Percentiles rank a stretch among this genome's conserved stretches.
Conservation (phyloP, 2,329 filamentous ascomycete genomes). For the Cladosporium sp. region DNA sequence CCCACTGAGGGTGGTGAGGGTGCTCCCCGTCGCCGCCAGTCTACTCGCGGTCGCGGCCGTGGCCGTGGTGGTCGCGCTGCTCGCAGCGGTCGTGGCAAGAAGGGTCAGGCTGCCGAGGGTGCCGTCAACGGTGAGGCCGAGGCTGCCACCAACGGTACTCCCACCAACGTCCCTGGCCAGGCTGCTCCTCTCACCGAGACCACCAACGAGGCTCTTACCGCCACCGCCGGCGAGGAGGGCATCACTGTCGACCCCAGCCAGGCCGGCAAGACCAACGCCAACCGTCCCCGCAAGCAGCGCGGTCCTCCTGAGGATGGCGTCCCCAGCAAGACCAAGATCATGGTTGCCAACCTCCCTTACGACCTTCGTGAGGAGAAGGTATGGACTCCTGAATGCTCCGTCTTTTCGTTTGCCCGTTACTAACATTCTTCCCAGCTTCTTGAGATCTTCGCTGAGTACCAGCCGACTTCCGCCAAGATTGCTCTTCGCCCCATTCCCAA, state of each 20-base stretch:
- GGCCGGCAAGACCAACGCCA: slow-evolving; percentile 44
- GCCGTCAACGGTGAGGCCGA: slow-evolving; percentile 42
- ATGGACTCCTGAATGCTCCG: slow-evolving; percentile 30
- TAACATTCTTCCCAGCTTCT: slow-evolving; percentile 65
- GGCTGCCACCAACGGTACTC: slow-evolving; percentile 36
- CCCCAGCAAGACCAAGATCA: slow-evolving; percentile 99
- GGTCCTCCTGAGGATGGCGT: slow-evolving; percentile 96
- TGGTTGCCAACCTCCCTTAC: slow-evolving; percentile 99
- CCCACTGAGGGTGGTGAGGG: slow-evolving; percentile 69
- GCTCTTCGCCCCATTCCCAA: slow-evolving; percentile 96
- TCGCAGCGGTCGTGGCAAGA: slow-evolving; percentile 64
- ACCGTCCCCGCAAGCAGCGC: slow-evolving; percentile 69
- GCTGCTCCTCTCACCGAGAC: slow-evolving; percentile 48
- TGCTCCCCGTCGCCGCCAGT: slow-evolving; percentile 54
- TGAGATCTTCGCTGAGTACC: slow-evolving; percentile 91
- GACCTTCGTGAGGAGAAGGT: slow-evolving; percentile 98
- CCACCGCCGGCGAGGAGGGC: slow-evolving; percentile 45
- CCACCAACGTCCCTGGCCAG: slow-evolving; percentile 50
- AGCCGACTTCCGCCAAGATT: slow-evolving; percentile 94
- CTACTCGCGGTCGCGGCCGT: slow-evolving; percentile 55
- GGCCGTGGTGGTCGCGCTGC: slow-evolving; percentile 57
- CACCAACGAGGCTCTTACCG: slow-evolving; percentile 53
- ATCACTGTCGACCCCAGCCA: slow-evolving; percentile 41
- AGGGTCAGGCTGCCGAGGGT: slow-evolving; percentile 36
- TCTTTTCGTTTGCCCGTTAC: background rate